Evolutionary conservation across 2,329 filamentous ascomycete genomes (phyloP).

Genomic region (Fonsecaea multimorphosa): DNA sequence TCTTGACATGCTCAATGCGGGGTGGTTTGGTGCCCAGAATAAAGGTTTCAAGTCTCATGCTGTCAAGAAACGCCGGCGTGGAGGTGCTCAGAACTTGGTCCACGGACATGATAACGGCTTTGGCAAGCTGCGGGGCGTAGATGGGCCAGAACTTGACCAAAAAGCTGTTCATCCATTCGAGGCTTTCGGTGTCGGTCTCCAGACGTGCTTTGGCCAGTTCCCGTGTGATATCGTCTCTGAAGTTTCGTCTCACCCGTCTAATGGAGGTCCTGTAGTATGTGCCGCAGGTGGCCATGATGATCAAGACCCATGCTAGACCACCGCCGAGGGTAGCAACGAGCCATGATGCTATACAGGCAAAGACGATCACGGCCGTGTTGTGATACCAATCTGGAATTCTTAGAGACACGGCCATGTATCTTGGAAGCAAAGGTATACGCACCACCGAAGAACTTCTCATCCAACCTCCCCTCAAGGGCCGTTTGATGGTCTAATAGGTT

Average conservation of each 20-base stretch:
- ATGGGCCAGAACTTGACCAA: conserved; percentile 99
- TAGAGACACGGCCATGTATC: conserved; percentile 19
- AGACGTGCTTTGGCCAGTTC: conserved; percentile 86
- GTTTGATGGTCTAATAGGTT: conserved; percentile 87
- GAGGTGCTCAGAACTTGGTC: conserved; percentile 94
- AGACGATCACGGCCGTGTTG: conserved; percentile 91
- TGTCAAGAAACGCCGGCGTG: conserved; percentile 91
- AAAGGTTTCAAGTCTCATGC: conserved; percentile 90
- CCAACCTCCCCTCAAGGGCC: conserved; percentile 79
- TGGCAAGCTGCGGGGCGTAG: conserved; percentile 89
- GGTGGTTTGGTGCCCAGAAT: conserved; percentile 94
- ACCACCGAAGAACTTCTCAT: conserved; percentile 91
- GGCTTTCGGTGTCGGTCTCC: conserved; percentile 86
- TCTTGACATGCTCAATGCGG: conserved; percentile 96
- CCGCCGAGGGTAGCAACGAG: conserved; percentile 86
- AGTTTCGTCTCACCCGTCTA: conserved; percentile 90
- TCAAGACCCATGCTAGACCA: conserved; percentile 88
- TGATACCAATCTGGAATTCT: conserved; percentile 85
- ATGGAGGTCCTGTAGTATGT: conserved; percentile 98
- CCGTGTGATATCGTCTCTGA: conserved; percentile 89
- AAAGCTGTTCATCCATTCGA: conserved; percentile 99
- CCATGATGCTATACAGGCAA: conserved; percentile 91
- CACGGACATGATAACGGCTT: conserved; percentile 90
- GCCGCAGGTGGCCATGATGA: conserved; percentile 88
- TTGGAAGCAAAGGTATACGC: conserved; percentile 41